Evolutionary conservation across 2,329 filamentous ascomycete species (phyloP).

Genomic region (Cordyceps tenuipes): DNA sequence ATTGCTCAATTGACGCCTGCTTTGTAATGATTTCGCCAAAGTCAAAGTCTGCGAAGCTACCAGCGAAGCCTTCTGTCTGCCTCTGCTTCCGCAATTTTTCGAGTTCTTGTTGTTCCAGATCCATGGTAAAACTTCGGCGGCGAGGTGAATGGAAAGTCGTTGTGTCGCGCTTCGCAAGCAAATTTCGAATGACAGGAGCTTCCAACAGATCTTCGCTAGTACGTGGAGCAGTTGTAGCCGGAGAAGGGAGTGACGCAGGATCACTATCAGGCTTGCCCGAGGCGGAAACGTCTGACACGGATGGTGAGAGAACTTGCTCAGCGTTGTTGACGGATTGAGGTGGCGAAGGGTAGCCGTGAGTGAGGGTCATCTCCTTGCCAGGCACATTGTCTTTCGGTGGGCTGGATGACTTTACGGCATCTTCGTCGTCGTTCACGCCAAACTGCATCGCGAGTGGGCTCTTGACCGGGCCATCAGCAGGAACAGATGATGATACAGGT

Average conservation of each 20-base stretch:
- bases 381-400: neutral
- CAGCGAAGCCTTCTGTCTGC: constrained; percentile 26
- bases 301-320: constrained; percentile 14
- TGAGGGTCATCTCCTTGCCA: neutral
- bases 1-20: constrained; percentile 11
- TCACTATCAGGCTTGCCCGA: constrained; percentile 12
- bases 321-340: constrained; percentile 27
- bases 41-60: constrained; percentile 31
- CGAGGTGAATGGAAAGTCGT: constrained; percentile 37
- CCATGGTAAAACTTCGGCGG: constrained; percentile 40
- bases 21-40: constrained; percentile 26
- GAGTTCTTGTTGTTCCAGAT: constrained; percentile 31
- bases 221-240: constrained; percentile 31
- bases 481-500: constrained; percentile 16
- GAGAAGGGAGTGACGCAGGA: constrained; percentile 33
- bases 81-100: constrained; percentile 16
- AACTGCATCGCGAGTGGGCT: constrained; percentile 35
- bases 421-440: constrained; percentile 8
- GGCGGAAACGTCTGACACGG: constrained; percentile 11
- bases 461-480: constrained; percentile 21
- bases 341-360: constrained; percentile 29
- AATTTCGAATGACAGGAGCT: constrained; percentile 38
- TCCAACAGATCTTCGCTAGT: constrained; percentile 32
- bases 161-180: constrained; percentile 43
- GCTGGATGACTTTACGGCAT: constrained; percentile 13